A percentile compares a stretch with the other conserved stretches of the same genome.
Conservation (phyloP, 768 basidiomycete species). For the Amylocystis lapponica region DNA sequence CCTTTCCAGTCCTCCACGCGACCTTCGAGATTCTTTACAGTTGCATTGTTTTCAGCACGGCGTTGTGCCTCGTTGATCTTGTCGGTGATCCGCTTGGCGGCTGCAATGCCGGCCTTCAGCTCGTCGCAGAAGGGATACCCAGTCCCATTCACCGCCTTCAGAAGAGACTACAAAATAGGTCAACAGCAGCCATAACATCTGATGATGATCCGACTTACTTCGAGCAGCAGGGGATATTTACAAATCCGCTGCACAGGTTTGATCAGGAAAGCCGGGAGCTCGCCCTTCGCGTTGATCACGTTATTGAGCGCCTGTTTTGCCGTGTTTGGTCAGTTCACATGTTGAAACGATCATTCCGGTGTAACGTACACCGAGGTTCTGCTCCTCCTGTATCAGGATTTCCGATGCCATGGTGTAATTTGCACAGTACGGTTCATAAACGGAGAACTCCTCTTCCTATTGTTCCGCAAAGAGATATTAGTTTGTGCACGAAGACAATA, state of each 20-base stretch:
- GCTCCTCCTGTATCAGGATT: constrained; percentile 57
- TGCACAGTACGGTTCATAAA: constrained; percentile 95
- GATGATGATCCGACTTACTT: constrained; percentile 45
- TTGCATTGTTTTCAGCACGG: constrained; percentile 84
- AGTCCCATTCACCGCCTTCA: constrained; percentile 59
- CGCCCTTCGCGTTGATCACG: constrained; percentile 85
- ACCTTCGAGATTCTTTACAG: constrained; percentile 76
- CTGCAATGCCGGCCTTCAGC: constrained; percentile 74
- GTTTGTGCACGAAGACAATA: constrained; percentile 25
- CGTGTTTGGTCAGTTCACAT: constrained; percentile 19
- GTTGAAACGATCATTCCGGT: constrained; percentile 11
- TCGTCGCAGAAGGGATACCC: constrained; percentile 74
- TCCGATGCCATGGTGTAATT: constrained; percentile 37
- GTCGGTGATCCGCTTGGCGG: constrained; percentile 90
- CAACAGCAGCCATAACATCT: constrained; percentile 8
- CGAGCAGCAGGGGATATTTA: constrained; percentile 94
- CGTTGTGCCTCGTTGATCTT: constrained; percentile 95
- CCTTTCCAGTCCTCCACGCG: constrained; percentile 99
- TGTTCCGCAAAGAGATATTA: constrained; percentile 32
- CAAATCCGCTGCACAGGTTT: constrained; percentile 98
- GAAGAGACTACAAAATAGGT: constrained; percentile 47
- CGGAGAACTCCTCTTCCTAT: constrained; percentile 94
- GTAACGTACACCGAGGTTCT: constrained; percentile 62
- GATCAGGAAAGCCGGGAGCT: constrained; percentile 94
- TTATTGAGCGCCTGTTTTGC: constrained; percentile 62